Conservation (phyloP, 2,329 filamentous ascomycete genomes). For the Sporothrix schenckii region DNA sequence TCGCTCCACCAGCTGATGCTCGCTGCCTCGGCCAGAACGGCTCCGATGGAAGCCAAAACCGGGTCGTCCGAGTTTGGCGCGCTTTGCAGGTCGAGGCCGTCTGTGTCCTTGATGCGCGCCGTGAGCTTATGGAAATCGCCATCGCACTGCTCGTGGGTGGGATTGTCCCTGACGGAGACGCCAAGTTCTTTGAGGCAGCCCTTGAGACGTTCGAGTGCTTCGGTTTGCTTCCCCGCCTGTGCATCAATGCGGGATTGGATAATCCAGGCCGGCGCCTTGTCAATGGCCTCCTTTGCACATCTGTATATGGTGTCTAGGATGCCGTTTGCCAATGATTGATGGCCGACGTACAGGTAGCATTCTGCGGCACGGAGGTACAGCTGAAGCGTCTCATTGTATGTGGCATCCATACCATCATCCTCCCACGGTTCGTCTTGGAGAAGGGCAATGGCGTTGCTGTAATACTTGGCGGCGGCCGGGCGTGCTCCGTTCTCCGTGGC, state of each 20-base stretch:
- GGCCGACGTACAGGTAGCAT: slow-evolving; percentile 77
- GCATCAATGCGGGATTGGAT: slow-evolving; percentile 78
- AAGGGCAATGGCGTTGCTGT: slow-evolving; percentile 73
- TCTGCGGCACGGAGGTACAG: slow-evolving; percentile 80
- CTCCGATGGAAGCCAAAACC: slow-evolving; percentile 64
- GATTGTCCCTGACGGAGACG: slow-evolving; percentile 65
- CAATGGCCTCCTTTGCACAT: slow-evolving; percentile 70
- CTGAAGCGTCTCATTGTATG: slow-evolving; percentile 82
- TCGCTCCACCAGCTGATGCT: slow-evolving; percentile 76
- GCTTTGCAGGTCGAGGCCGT: slow-evolving; percentile 52
- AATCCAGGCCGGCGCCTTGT: slow-evolving; percentile 83
- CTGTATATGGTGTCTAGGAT: slow-evolving; percentile 71
- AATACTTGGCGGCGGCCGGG: slow-evolving; percentile 80
- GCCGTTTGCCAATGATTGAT: slow-evolving; percentile 66
- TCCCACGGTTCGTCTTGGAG: slow-evolving; percentile 80
- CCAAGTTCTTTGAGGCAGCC: slow-evolving; percentile 71
- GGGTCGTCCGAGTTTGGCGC: slow-evolving; percentile 53
- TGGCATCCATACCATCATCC: slow-evolving; percentile 68
- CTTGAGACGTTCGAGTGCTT: slow-evolving; percentile 70
- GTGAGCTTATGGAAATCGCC: slow-evolving; percentile 67
- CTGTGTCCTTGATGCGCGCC: slow-evolving; percentile 62
- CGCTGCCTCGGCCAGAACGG: slow-evolving; percentile 70
- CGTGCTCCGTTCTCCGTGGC: slow-evolving; percentile 82
- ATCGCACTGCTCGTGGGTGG: slow-evolving; percentile 77
- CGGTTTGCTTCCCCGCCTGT: slow-evolving; percentile 69